Evolutionary conservation across 2,329 filamentous ascomycete genomes (phyloP).

Genomic region (Trichoderma cornu-damae): DNA sequence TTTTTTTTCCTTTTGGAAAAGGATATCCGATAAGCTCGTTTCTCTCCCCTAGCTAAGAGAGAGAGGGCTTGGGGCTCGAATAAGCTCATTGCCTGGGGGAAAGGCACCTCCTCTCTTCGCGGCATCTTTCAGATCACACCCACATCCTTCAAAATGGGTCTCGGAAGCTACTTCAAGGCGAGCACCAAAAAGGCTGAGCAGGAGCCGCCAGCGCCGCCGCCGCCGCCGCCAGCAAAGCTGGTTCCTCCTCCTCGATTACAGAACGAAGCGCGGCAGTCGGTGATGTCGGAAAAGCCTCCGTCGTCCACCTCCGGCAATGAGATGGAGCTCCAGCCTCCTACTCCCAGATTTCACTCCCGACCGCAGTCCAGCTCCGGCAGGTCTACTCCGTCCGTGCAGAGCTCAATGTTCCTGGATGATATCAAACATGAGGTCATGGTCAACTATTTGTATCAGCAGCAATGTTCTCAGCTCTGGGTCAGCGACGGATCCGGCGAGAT

Average conservation of each 20-base stretch:
- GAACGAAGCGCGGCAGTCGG: constrained; percentile 25
- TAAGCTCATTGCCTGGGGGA: constrained; percentile 13
- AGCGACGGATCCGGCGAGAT: constrained; percentile 61
- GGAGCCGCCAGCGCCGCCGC: constrained; percentile 16
- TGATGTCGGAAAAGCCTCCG: constrained; percentile 36
- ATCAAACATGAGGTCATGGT: constrained; percentile 81
- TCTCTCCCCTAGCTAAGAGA: background rate
- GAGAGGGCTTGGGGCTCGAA: constrained; percentile 13
- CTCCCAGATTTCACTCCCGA: constrained; percentile 32
- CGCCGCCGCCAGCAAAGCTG: constrained; percentile 21
- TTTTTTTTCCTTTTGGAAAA: no score
- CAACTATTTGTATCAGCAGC: constrained; percentile 76
- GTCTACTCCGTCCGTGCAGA: constrained; percentile 40
- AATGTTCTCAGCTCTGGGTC: constrained; percentile 70
- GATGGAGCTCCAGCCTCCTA: constrained; percentile 47
- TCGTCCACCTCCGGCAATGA: constrained; percentile 32
- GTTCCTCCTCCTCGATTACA: constrained; percentile 20
- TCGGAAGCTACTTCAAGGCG: constrained; percentile 59
- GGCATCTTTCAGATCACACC: background rate
- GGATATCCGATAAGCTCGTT: background rate
- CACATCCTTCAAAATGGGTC: constrained; percentile 45
- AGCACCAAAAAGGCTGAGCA: constrained; percentile 23
- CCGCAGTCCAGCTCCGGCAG: constrained; percentile 41
- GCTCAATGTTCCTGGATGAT: constrained; percentile 59
- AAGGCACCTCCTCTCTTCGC: background rate